phyloP scores from a whole-genome alignment of 352 stramenopile species.

The Phytophthora cryptogea region DNA sequence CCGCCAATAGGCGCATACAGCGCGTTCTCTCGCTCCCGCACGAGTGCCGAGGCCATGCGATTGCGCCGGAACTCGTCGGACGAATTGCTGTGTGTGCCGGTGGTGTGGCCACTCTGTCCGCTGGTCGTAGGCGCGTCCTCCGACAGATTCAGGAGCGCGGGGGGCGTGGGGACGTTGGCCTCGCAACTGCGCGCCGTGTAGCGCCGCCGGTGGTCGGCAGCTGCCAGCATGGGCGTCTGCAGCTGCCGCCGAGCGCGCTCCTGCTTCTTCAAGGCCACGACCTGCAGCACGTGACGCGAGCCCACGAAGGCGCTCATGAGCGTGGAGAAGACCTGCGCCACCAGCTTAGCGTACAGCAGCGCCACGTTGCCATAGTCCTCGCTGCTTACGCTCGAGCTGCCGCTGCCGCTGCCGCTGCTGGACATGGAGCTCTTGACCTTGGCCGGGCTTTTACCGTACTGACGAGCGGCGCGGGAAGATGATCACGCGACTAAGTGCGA shows the following conservation, averaged over 20 bases:
- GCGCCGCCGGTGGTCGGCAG: constrained; percentile 13
- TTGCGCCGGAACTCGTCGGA: constrained; percentile 40
- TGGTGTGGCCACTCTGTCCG: constrained; percentile 24
- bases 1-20: constrained; percentile 30
- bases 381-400: constrained; percentile 6
- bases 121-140: constrained; percentile 7
- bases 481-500: constrained; percentile 29
- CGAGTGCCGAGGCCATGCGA: constrained; percentile 25
- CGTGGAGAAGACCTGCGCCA: constrained; percentile 69
- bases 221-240: constrained; percentile 44
- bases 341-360: constrained; percentile 65
- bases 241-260: constrained; percentile 28
- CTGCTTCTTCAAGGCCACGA: constrained; percentile 43
- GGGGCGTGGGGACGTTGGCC: constrained; percentile 15
- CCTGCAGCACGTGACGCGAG: constrained; percentile 62
- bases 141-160: constrained; percentile 18
- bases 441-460: constrained; percentile 21
- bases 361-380: constrained; percentile 36
- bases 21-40: constrained; percentile 34
- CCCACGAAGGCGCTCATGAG: constrained; percentile 72
- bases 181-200: constrained; percentile 22
- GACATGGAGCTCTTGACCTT: constrained; percentile 29
- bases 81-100: constrained; percentile 33
- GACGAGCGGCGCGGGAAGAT: constrained; percentile 2
- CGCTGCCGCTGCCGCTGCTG: constrained; percentile 18